Evolutionary conservation across 768 basidiomycete genomes (phyloP), one percentile per base, ranked within the genome.

Genomic region (Pisolithus sp.): DNA sequence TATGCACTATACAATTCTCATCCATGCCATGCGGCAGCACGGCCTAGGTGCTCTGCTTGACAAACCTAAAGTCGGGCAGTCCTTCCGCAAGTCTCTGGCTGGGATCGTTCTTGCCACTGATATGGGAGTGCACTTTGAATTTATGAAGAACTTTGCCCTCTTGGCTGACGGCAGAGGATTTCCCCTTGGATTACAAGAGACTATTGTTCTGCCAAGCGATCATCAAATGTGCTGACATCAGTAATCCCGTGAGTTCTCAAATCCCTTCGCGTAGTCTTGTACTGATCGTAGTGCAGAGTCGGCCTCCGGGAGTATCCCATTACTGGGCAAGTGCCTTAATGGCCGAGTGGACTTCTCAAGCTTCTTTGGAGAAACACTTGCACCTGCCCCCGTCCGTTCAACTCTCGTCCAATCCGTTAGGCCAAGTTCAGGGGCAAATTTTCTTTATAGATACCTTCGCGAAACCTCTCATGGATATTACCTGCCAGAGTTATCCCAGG

Each of bases 151-250:
- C 39, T 82, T 95, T 55, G 66, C 74, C 56, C 63, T 63, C 7
- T 62, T 84, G 23, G 67, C 85, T 37, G 61, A 67, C 3, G 78
- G 76, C 20, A 57, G 64, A n/a, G 12, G 68, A 68, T 20, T 64
- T 60, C 17, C 62, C 75, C 9, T 60, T 78, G 41, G 70, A 71
- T 48, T 63, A 70, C 57, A 78, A 83, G 49, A 77, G 86, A 58
- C 73, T 88, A 23, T 68, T 95, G 49, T 68, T 93, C 21, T 95
- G 91, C 64, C 93, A 97, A 61, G 88, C 89, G 3, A 71, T 99
- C 48, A 83, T 99, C 66, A 98, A 99, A 69, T 96, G 94, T 62
- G 93, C 95, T 17, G 96, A 99, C 71, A 98, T 99, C 62, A 93
- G 91, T 65, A 99, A 99, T 67, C 95, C 96, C 15, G 93, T 96